phyloP scores from a whole-genome alignment of 306 rosid genomes.

The Begonia fuchsioides region DNA sequence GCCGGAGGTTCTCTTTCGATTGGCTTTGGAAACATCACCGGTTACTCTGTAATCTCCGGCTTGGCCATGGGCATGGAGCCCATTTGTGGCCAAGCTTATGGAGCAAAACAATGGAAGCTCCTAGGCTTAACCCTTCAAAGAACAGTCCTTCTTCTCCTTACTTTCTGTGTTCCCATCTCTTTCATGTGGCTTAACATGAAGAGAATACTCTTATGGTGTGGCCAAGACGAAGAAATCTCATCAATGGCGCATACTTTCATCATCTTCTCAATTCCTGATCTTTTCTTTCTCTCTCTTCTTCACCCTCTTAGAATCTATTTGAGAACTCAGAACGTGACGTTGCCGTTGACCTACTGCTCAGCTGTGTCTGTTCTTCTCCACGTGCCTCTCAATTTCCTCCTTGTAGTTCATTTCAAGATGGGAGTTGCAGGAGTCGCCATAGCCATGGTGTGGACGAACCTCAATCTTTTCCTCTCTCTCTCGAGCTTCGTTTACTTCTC shows the following conservation, averaged over 20 bases:
- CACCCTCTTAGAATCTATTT: constrained; percentile 79
- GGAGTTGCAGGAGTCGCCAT: constrained; percentile 79
- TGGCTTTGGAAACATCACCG: constrained; percentile 92
- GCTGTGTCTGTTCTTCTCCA: constrained; percentile 68
- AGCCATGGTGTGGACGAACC: constrained; percentile 67
- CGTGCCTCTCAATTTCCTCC: constrained; percentile 59
- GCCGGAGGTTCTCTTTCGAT: constrained; percentile 93
- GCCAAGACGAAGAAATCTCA: constrained; percentile 66
- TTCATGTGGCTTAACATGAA: constrained; percentile 74
- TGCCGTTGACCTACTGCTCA: constrained; percentile 67
- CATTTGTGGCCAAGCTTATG: constrained; percentile 87
- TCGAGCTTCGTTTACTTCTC: constrained; percentile 52
- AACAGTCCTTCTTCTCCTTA: constrained; percentile 63
- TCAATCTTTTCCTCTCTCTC: constrained; percentile 50
- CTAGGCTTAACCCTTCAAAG: constrained; percentile 77
- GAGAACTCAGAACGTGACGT: constrained; percentile 62
- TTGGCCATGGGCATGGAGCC: constrained; percentile 99
- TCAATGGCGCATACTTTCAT: constrained; percentile 70
- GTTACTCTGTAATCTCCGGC: constrained; percentile 92
- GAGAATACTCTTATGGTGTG: constrained; percentile 54
- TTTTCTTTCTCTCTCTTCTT: constrained; percentile 69
- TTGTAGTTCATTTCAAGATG: constrained; percentile 48
- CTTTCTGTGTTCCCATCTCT: constrained; percentile 68
- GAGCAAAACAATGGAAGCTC: constrained; percentile 65
- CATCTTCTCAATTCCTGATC: constrained; percentile 71